Conservation (phyloP, 176 grass and related monocot species). For the Carex myosuroides region DNA sequence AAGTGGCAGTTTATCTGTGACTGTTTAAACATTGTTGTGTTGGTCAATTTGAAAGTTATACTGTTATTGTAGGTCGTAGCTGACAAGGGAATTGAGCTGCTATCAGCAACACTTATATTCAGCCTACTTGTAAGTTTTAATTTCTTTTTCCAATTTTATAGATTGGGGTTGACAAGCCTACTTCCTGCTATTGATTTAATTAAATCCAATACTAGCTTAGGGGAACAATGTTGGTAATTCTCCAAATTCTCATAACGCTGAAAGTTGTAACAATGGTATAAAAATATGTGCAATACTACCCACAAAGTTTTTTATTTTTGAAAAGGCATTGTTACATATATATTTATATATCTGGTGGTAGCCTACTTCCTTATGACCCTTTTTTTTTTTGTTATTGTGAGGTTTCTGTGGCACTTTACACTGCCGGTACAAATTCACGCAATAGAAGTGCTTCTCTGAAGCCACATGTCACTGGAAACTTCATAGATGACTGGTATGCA, state of each 20-base stretch:
- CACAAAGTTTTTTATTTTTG: no score
- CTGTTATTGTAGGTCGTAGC: constrained; percentile 64
- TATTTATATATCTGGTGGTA: not conserved
- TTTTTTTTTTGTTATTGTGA: constrained; percentile 25
- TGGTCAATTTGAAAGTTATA: not conserved
- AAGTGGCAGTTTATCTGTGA: not conserved
- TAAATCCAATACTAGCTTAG: not conserved
- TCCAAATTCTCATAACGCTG: not conserved
- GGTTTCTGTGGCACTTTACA: constrained; percentile 58
- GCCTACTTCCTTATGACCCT: not conserved
- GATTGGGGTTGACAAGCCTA: not conserved
- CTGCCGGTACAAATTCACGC: constrained; percentile 43
- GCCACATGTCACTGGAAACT: constrained; percentile 62
- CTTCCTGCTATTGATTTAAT: not conserved
- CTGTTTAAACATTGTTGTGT: not conserved
- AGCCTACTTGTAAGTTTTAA: constrained; percentile 57
- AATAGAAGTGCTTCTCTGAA: constrained; percentile 74
- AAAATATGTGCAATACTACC: not conserved
- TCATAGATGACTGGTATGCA: constrained; percentile 88
- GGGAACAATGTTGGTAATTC: not conserved
- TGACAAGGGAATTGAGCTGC: constrained; percentile 70
- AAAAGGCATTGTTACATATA: not conserved
- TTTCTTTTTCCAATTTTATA: not conserved
- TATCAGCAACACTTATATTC: constrained; percentile 70
- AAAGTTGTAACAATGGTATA: not conserved